Evolutionary conservation across 352 stramenopile genomes (phyloP).

Genomic region (Globisporangium camurandrum): DNA sequence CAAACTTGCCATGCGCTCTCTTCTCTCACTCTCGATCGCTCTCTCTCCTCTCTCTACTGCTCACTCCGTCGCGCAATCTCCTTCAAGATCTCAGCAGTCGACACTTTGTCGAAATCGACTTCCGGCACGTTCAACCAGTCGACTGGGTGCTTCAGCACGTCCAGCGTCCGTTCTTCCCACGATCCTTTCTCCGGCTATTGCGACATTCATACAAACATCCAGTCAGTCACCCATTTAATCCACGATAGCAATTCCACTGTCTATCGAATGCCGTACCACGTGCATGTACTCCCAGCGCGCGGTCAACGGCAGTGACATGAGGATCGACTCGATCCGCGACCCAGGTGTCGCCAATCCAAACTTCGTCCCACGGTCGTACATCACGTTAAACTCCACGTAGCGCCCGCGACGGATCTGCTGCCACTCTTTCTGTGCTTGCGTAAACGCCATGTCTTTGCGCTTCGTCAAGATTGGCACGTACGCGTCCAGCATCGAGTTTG

Average conservation of each 20-base stretch:
- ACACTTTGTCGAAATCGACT: conserved; percentile 63
- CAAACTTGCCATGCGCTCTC: too few relatives aligned
- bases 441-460: conserved; percentile 95
- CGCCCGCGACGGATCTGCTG: conserved; percentile 94
- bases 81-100: conserved; percentile 63
- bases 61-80: conserved; percentile 74
- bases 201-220: conserved; percentile 1
- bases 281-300: conserved; percentile 96
- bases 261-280: conserved; percentile 18
- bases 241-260: neutral
- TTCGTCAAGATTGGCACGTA: conserved; percentile 95
- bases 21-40: too few relatives aligned
- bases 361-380: conserved; percentile 98
- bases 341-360: conserved; percentile 96
- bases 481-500: conserved; percentile 84
- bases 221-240: neutral
- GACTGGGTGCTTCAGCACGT: conserved; percentile 91
- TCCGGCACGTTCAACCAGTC: conserved; percentile 90
- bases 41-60: too few relatives aligned
- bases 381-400: conserved; percentile 99
- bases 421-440: conserved; percentile 95
- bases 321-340: conserved; percentile 96
- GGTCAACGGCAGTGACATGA: conserved; percentile 97
- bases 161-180: conserved; percentile 90
- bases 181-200: conserved; percentile 78